phyloP scores from a whole-genome alignment of 2,329 filamentous ascomycete species.

The Aspergillus nomiae region DNA sequence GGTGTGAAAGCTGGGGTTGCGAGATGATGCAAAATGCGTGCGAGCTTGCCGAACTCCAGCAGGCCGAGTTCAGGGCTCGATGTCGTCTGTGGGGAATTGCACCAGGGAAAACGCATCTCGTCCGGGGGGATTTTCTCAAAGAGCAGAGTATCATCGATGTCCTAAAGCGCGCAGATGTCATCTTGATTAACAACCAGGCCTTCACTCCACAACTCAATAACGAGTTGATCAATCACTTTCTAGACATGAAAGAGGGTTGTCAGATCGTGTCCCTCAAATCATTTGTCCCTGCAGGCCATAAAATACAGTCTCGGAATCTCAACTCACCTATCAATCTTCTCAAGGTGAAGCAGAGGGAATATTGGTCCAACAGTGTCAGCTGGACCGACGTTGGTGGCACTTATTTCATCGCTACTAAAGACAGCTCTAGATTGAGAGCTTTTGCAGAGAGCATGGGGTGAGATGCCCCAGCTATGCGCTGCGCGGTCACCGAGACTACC shows the following conservation, averaged over 20 bases:
- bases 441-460: constrained; percentile 47
- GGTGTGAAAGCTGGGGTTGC: constrained; percentile 93
- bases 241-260: constrained; percentile 89
- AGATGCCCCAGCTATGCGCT: constrained; percentile 5
- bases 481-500: neutral
- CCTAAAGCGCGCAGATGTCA: constrained; percentile 85
- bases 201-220: constrained; percentile 89
- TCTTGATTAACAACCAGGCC: constrained; percentile 97
- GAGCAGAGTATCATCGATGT: constrained; percentile 70
- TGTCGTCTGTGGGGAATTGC: constrained; percentile 86
- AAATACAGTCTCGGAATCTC: constrained; percentile 71
- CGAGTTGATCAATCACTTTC: constrained; percentile 80
- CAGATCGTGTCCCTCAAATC: constrained; percentile 89
- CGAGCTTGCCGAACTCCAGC: constrained; percentile 76
- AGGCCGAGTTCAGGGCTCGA: constrained; percentile 79
- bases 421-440: constrained; percentile 55
- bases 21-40: constrained; percentile 94
- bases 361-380: constrained; percentile 73
- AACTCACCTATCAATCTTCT: constrained; percentile 82
- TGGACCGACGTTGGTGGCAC: constrained; percentile 84
- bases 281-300: constrained; percentile 80
- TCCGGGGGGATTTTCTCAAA: constrained; percentile 81
- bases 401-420: constrained; percentile 87
- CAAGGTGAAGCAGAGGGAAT: constrained; percentile 71
- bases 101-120: constrained; percentile 75